phyloP scores from a whole-genome alignment of 352 stramenopile species.

The Globisporangium yorkense region DNA sequence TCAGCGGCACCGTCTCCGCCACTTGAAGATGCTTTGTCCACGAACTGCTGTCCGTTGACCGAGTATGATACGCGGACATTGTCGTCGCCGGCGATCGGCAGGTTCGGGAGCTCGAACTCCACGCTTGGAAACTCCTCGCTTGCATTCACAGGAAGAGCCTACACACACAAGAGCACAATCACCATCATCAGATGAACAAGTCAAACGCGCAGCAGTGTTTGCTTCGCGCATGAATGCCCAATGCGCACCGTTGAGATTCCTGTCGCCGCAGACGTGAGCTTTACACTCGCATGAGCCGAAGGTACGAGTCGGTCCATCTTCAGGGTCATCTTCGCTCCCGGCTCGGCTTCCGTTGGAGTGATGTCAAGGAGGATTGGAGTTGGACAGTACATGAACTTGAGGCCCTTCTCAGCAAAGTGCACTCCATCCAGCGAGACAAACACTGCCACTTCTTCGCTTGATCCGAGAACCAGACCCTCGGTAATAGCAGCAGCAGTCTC shows the following conservation, averaged over 20 bases:
- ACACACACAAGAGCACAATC: not conserved
- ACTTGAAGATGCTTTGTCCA: not conserved
- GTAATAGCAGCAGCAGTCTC: conserved; percentile 16
- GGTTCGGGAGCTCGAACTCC: conserved; percentile 12
- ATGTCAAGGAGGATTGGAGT: conserved; percentile 16
- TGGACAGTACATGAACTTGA: conserved; percentile 23
- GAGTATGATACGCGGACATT: conserved; percentile 11
- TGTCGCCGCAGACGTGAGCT: conserved; percentile 12
- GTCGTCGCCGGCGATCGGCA: conserved; percentile 9
- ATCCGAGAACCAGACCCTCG: conserved; percentile 22
- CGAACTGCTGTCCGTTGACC: conserved; percentile 17
- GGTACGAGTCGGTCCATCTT: conserved; percentile 14
- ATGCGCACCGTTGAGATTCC: conserved; percentile 18
- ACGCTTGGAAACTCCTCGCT: conserved; percentile 7
- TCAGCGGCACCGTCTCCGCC: not conserved
- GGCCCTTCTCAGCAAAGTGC: conserved; percentile 33
- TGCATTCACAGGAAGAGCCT: conserved; percentile 16
- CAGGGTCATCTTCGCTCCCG: conserved; percentile 16
- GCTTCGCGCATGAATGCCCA: not conserved
- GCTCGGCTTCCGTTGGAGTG: conserved; percentile 14
- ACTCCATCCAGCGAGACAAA: conserved; percentile 46
- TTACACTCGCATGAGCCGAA: conserved; percentile 12
- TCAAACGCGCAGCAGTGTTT: not conserved
- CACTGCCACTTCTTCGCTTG: conserved; percentile 37
- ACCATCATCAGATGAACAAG: not conserved